A percentile compares a stretch with the other conserved stretches of the same genome.
Evolutionary conservation across 2,329 filamentous ascomycete species (phyloP).

Genomic region (Clathrospora elynae): DNA sequence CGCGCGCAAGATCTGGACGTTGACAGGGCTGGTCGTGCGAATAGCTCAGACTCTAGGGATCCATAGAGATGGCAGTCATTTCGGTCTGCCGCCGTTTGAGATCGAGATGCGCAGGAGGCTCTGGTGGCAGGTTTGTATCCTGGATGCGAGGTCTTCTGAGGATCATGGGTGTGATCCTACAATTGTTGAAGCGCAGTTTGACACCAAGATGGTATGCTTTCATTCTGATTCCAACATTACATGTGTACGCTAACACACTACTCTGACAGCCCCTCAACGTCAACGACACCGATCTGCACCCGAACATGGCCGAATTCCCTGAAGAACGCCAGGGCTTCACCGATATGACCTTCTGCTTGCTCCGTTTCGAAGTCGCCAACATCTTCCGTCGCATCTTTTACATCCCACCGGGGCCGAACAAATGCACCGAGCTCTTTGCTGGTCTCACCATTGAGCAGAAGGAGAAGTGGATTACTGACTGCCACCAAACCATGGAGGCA

Average conservation of each 20-base stretch:
- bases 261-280: conserved; percentile 57
- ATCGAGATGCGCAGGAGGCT: conserved; percentile 64
- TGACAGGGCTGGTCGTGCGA: conserved; percentile 63
- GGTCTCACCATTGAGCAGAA: conserved; percentile 55
- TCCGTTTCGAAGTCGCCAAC: conserved; percentile 59
- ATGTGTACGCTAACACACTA: conserved; percentile 10
- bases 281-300: conserved; percentile 59
- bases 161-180: conserved; percentile 67
- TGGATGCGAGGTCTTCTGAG: conserved; percentile 66
- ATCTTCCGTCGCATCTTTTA: conserved; percentile 55
- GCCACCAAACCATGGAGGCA: conserved; percentile 54
- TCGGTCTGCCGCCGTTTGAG: conserved; percentile 63
- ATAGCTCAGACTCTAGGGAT: conserved; percentile 65
- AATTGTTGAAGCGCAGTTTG: conserved; percentile 63
- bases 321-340: conserved; percentile 59
- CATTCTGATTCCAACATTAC: too few species aligned
- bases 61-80: conserved; percentile 63
- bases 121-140: conserved; percentile 65
- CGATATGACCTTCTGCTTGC: conserved; percentile 61
- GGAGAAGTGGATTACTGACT: conserved; percentile 57
- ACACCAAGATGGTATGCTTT: conserved; percentile 58
- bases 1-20: conserved; percentile 61
- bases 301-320: conserved; percentile 56
- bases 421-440: conserved; percentile 51
- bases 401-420: conserved; percentile 50